phyloP scores from a whole-genome alignment of 2,329 filamentous ascomycete genomes.

The Xylariaceae sp. region DNA sequence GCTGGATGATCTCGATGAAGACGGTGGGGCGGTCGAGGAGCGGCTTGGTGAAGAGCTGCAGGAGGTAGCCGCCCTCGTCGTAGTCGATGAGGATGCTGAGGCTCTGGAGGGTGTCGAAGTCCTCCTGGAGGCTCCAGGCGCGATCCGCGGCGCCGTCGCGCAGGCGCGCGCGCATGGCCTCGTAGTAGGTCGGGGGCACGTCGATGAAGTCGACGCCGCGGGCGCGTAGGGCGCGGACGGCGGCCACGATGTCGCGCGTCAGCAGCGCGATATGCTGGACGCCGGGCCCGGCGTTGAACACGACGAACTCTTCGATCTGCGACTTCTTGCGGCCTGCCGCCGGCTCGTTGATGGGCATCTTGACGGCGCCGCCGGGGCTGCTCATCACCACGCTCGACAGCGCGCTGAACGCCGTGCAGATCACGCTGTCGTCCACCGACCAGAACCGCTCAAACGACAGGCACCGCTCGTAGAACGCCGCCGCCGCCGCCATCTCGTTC shows the following conservation, averaged over 20 bases:
- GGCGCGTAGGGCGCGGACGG: conserved; percentile 78
- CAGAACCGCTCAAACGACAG: conserved; percentile 97
- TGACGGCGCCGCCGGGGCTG: conserved; percentile 80
- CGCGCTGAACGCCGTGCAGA: conserved; percentile 90
- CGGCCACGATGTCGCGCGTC: conserved; percentile 76
- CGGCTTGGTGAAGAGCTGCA: conserved; percentile 80
- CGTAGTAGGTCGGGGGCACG: conserved; percentile 87
- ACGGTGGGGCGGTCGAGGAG: conserved; percentile 93
- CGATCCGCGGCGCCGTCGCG: conserved; percentile 64
- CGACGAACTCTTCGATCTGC: conserved; percentile 92
- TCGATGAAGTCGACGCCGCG: conserved; percentile 91
- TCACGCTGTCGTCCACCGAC: conserved; percentile 91
- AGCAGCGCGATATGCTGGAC: conserved; percentile 93
- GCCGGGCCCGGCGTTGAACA: conserved; percentile 86
- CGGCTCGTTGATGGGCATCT: conserved; percentile 99
- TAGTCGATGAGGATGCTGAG: conserved; percentile 94
- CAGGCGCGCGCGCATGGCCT: conserved; percentile 72
- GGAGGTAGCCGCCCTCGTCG: conserved; percentile 85
- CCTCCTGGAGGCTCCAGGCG: conserved; percentile 71
- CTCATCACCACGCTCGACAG: conserved; percentile 90
- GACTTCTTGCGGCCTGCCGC: conserved; percentile 86
- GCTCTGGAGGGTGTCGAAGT: conserved; percentile 74
- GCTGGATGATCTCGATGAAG: conserved; percentile 94
- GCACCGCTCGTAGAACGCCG: conserved; percentile 79
- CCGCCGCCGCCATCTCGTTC: conserved; percentile 76